These are phyloP conservation scores for Porcisia deanei DNA, from an alignment of 208 protist genomes.

Conservation along the genomic window DNA sequence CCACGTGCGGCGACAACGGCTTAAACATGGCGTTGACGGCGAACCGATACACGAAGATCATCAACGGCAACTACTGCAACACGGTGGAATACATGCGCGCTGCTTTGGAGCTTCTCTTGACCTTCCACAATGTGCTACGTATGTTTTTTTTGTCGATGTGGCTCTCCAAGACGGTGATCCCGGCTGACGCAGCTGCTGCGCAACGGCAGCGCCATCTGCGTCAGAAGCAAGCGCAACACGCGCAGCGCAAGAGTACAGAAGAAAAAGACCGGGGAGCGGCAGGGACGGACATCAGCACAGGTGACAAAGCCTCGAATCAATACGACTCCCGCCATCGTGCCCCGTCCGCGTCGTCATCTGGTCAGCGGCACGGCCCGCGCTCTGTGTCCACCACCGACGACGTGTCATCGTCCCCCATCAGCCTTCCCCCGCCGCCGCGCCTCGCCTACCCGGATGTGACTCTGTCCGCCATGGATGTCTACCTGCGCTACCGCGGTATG, in stretches of 20 bases:
- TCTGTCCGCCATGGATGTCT: constrained; percentile 41
- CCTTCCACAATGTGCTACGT: constrained; percentile 39
- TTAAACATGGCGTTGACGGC: constrained; percentile 26
- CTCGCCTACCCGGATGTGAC: constrained; percentile 13
- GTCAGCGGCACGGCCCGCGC: neutral
- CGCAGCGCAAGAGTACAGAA: neutral
- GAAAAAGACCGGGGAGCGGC: too few species aligned
- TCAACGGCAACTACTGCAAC: constrained; percentile 13
- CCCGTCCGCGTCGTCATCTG: neutral
- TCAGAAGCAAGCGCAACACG: constrained; percentile 13
- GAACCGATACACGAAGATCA: constrained; percentile 20
- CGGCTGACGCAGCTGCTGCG: constrained; percentile 26
- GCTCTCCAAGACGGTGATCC: constrained; percentile 29
- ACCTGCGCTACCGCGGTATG: constrained; percentile 58
- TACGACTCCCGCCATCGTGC: neutral
- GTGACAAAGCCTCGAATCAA: neutral
- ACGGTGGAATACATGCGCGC: constrained; percentile 26
- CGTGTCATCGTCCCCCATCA: neutral
- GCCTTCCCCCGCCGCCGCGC: constrained; percentile 9
- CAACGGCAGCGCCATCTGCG: constrained; percentile 19
- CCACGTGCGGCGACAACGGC: constrained; percentile 24
- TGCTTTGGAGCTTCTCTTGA: constrained; percentile 18
- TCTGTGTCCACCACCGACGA: neutral
- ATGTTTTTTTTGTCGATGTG: constrained; percentile 28
- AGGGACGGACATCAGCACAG: neutral